Evolutionary conservation across 2,329 filamentous ascomycete genomes (phyloP).

Genomic region (Chalaropsis thielavioides): DNA sequence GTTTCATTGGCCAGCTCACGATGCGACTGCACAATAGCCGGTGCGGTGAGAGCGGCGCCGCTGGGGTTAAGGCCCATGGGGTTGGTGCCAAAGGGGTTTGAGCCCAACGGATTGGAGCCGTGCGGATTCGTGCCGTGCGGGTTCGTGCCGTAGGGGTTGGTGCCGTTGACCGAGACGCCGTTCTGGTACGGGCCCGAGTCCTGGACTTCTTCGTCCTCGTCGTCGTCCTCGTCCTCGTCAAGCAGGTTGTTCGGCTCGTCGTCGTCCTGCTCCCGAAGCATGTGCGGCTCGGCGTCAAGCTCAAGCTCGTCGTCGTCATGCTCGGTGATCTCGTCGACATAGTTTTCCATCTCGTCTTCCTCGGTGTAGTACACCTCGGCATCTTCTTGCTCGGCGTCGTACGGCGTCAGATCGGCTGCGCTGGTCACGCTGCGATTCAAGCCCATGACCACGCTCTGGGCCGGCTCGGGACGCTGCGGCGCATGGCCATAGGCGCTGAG

Average conservation of each 20-base stretch:
- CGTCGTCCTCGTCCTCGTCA: not conserved
- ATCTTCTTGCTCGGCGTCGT: constrained; percentile 3
- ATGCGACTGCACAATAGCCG: not conserved
- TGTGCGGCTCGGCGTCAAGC: not conserved
- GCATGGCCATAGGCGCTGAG: constrained; percentile 13
- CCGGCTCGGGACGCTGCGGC: constrained; percentile 14
- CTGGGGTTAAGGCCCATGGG: not conserved
- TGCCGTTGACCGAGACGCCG: constrained; percentile 11
- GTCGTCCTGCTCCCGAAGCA: not conserved
- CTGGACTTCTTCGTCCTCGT: constrained; percentile 10
- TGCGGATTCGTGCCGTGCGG: constrained; percentile 1
- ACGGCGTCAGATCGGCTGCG: not conserved
- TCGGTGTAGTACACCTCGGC: constrained; percentile 1
- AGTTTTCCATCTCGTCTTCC: constrained; percentile 2
- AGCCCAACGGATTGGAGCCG: not conserved
- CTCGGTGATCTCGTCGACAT: constrained; percentile 4
- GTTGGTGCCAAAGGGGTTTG: not conserved
- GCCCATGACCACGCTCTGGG: constrained; percentile 15
- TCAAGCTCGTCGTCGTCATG: constrained; percentile 4
- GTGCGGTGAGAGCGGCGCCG: not conserved
- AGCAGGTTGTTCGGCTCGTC: constrained; percentile 8
- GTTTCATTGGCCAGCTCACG: constrained; percentile 7
- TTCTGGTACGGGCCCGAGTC: constrained; percentile 9
- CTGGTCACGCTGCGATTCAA: constrained; percentile 9
- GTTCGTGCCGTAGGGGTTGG: not conserved